Conservation (phyloP, 768 basidiomycete genomes). For the Nidula microcarpa region DNA sequence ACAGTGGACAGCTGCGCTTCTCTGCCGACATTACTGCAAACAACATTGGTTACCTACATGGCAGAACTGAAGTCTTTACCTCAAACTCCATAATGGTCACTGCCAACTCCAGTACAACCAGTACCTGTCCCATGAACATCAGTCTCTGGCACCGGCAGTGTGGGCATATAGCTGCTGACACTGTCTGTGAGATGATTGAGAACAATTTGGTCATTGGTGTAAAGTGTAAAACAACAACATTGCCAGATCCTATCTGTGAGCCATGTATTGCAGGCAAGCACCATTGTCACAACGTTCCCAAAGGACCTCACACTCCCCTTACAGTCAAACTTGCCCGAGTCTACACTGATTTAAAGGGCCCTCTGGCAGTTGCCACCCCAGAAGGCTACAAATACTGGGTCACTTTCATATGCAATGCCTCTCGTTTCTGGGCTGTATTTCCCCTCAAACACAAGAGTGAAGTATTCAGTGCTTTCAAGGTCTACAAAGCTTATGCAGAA, state of each 20-base stretch:
- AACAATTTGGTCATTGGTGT: background rate
- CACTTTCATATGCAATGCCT: conserved; percentile 23
- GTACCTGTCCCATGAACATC: background rate
- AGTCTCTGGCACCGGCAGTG: background rate
- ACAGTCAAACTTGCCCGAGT: conserved; percentile 13
- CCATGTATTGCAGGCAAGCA: conserved; percentile 10
- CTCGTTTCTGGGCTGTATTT: conserved; percentile 10
- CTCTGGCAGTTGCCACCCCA: conserved; percentile 11
- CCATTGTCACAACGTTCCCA: conserved; percentile 4
- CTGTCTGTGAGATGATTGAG: background rate
- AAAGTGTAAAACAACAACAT: background rate
- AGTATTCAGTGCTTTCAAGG: background rate
- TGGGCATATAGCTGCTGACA: background rate
- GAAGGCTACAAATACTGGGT: conserved; percentile 23
- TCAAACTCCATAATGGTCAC: background rate
- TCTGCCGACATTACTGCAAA: background rate
- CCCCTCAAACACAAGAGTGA: conserved; percentile 20
- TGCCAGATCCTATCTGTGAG: background rate
- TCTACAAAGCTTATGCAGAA: background rate
- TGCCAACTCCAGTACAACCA: background rate
- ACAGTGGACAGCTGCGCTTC: background rate
- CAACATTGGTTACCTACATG: background rate
- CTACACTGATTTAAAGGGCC: conserved; percentile 25
- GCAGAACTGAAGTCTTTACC: background rate
- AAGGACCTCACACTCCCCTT: conserved; percentile 6